phyloP scores from a whole-genome alignment of 2,329 filamentous ascomycete genomes.

The Sarocladium brachiariae region DNA sequence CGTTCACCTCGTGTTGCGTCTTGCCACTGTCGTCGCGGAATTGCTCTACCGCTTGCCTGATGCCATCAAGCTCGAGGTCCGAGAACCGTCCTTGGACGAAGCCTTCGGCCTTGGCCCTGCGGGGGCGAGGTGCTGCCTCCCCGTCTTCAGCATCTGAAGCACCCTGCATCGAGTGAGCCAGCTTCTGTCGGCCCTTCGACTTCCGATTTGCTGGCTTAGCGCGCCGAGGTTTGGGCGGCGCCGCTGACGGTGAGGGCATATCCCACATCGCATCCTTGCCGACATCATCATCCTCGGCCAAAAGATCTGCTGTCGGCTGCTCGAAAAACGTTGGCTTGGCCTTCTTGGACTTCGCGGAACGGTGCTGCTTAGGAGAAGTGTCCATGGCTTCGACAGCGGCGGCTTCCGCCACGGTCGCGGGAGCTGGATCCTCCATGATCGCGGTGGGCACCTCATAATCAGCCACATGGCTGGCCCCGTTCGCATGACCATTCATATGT shows the following conservation, averaged over 20 bases:
- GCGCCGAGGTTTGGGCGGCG: constrained; percentile 24
- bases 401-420: constrained; percentile 11
- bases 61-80: constrained; percentile 33
- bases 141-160: constrained; percentile 16
- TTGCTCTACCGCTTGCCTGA: constrained; percentile 34
- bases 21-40: constrained; percentile 38
- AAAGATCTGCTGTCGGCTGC: constrained; percentile 18
- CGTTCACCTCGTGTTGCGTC: constrained; percentile 40
- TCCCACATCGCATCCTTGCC: constrained; percentile 16
- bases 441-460: constrained; percentile 3
- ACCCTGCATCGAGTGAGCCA: constrained; percentile 18
- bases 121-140: constrained; percentile 12
- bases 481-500: constrained; percentile 22
- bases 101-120: constrained; percentile 20
- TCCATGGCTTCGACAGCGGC: constrained; percentile 9
- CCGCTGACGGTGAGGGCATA: constrained; percentile 27
- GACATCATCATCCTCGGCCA: constrained; percentile 16
- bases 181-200: constrained; percentile 14
- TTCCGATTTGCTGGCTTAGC: constrained; percentile 23
- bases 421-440: constrained; percentile 11
- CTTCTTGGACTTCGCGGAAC: constrained; percentile 37
- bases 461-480: constrained; percentile 6
- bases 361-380: constrained; percentile 19
- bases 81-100: constrained; percentile 36
- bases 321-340: constrained; percentile 41